Evolutionary conservation across 2,329 filamentous ascomycete species (phyloP).

Genomic region (Dothiorella sarmentorum): DNA sequence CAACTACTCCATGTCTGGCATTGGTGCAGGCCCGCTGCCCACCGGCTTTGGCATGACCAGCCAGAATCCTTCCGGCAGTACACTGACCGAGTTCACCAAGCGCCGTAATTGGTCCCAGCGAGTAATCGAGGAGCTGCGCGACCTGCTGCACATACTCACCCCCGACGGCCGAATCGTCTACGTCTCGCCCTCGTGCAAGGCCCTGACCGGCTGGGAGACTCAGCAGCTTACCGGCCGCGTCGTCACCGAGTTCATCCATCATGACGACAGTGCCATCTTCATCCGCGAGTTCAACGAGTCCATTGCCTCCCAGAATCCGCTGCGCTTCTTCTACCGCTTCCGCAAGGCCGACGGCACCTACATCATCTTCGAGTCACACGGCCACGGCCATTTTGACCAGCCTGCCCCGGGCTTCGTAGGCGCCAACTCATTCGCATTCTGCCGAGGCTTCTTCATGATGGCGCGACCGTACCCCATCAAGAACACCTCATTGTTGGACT

Average conservation of each 20-base stretch:
- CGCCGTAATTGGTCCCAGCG: constrained; percentile 79
- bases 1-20: constrained; percentile 37
- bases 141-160: constrained; percentile 83
- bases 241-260: constrained; percentile 78
- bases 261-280: constrained; percentile 79
- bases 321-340: constrained; percentile 86
- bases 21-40: constrained; percentile 54
- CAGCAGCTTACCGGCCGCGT: constrained; percentile 71
- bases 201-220: constrained; percentile 70
- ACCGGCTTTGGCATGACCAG: constrained; percentile 50
- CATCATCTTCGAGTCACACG: constrained; percentile 84
- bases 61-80: constrained; percentile 48
- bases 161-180: constrained; percentile 80
- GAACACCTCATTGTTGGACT: constrained; percentile 80
- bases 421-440: constrained; percentile 59
- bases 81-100: constrained; percentile 63
- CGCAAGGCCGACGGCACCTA: constrained; percentile 70
- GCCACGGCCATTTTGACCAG: constrained; percentile 80
- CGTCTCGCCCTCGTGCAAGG: constrained; percentile 73
- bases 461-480: constrained; percentile 84
- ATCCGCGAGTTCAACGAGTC: constrained; percentile 85
- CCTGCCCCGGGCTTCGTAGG: constrained; percentile 60
- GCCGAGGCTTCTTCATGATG: constrained; percentile 92
- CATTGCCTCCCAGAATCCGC: constrained; percentile 72
- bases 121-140: constrained; percentile 83